These are phyloP conservation scores for Psilocybe tampanensis DNA, from an alignment of 768 basidiomycete genomes.

Conservation along the genomic window DNA sequence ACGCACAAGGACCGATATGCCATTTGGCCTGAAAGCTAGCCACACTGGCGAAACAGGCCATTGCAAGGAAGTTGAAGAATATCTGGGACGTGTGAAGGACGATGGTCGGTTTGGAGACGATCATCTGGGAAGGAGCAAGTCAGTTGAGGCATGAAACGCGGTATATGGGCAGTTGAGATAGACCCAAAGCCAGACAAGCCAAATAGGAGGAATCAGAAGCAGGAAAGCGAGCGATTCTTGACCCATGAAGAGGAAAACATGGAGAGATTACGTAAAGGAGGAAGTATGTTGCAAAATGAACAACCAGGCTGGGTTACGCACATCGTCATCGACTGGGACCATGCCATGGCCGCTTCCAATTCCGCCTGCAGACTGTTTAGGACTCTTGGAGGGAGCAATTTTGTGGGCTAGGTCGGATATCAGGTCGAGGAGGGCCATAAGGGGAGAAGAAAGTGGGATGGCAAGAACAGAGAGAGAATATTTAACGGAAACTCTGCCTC, in stretches of 20 bases:
- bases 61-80: slow-evolving; percentile 92
- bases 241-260: slow-evolving; percentile 39
- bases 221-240: slow-evolving; percentile 58
- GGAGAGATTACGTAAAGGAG: slow-evolving; percentile 48
- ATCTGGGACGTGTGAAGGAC: slow-evolving; percentile 76
- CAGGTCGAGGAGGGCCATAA: slow-evolving; percentile 59
- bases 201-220: slow-evolving; percentile 65
- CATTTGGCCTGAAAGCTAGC: slow-evolving; percentile 88
- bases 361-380: slow-evolving; percentile 50
- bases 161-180: slow-evolving; percentile 23
- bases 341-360: slow-evolving; percentile 63
- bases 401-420: slow-evolving; percentile 53
- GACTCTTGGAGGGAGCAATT: slow-evolving; percentile 46
- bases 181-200: slow-evolving; percentile 74
- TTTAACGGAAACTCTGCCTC: background rate
- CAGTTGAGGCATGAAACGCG: slow-evolving; percentile 10
- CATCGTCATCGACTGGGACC: slow-evolving; percentile 71
- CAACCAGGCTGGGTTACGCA: slow-evolving; percentile 40
- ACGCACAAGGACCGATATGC: slow-evolving; percentile 84
- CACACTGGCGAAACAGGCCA: slow-evolving; percentile 90
- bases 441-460: background rate
- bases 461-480: background rate
- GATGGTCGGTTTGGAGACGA: slow-evolving; percentile 82
- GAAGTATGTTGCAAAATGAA: slow-evolving; percentile 15
- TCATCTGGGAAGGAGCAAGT: slow-evolving; percentile 58